Evolutionary conservation across 164 flowering plant genomes (phyloP), one percentile per base, ranked within the genome.

Genomic region (Dillenia turbinata): DNA sequence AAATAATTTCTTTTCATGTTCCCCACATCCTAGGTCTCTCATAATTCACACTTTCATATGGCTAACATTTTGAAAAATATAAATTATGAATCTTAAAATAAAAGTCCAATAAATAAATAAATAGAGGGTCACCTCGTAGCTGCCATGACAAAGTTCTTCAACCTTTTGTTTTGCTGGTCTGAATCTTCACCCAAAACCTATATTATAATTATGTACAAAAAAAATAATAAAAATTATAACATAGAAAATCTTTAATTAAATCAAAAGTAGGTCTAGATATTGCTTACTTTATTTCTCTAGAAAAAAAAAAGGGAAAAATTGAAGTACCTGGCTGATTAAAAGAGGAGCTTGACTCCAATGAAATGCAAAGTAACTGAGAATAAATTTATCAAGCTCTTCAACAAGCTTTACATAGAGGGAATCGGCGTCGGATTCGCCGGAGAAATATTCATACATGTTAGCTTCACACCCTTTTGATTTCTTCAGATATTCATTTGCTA

Each of bases 301-400:
- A 40, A 45, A 56, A 47, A 46, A 54, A 44, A 4, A 3, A 52
- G 13, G 46, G 45, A 22, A 50, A 10, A 57, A 2, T 6, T 19
- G 22, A 19, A 19, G 22, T 73, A 89, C 98, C 95, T 89, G 90
- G 63, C 51, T 74, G 62, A 94, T 80, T 70, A 86, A 70, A n/a
- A 46, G 49, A 51, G 90, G 60, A 64, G 89, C 77, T 19, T 86
- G 89, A 57, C 52, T 69, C 99, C 99, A 94, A 61, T 94, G 83
- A 63, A 85, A 94, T 2, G 88, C 85, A 66, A 94, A 94, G 47
- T 91, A 94, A 9, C 77, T 72, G 33, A 91, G 82, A 51, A 86
- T 83, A 70, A 96, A 94, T 63, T 75, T 75, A 40, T 94, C 97
- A 22, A 94, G 69, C 66, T 94, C 99, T 49, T 88, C 85, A 8